Percentiles rank a stretch among this genome's conserved stretches.
These are phyloP conservation scores for Mycena alexandri DNA, from an alignment of 768 basidiomycete genomes.

Conservation along the genomic window DNA sequence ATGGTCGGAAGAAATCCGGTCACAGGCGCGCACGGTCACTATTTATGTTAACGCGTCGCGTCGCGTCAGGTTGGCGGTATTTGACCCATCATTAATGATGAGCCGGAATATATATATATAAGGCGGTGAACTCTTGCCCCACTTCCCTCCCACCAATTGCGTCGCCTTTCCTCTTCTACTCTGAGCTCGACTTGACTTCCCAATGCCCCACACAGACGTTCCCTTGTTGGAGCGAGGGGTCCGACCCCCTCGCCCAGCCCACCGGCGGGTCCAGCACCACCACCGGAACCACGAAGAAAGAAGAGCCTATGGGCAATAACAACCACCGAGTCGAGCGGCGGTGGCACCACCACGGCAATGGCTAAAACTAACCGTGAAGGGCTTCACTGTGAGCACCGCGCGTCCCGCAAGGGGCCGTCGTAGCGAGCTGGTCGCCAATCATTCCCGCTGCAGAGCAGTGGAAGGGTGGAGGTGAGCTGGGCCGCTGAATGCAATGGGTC, in stretches of 20 bases:
- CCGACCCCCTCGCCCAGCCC: no score
- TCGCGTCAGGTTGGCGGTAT: not conserved
- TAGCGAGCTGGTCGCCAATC: slow-evolving; percentile 7
- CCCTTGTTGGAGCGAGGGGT: no score
- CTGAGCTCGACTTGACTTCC: no score
- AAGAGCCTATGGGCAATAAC: no score
- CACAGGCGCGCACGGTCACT: not conserved
- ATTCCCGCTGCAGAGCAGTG: slow-evolving; percentile 13
- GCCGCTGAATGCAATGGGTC: not conserved
- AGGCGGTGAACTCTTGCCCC: not conserved
- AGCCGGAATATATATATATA: not conserved
- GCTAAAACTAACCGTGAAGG: not conserved
- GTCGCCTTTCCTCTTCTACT: no score
- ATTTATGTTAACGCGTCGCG: slow-evolving; percentile 6
- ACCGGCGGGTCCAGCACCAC: no score
- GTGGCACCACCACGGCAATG: slow-evolving; percentile 1
- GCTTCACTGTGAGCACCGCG: slow-evolving; percentile 10
- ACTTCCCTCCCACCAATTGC: no score
- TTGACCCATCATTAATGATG: not conserved
- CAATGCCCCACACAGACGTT: no score
- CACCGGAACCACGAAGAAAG: no score
- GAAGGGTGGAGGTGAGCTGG: slow-evolving; percentile 19
- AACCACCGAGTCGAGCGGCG: no score
- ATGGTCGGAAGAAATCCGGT: not conserved
- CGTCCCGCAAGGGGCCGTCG: not conserved